Evolutionary conservation across 2,329 filamentous ascomycete species (phyloP).

Genomic region (Cladophialophora carrionii): DNA sequence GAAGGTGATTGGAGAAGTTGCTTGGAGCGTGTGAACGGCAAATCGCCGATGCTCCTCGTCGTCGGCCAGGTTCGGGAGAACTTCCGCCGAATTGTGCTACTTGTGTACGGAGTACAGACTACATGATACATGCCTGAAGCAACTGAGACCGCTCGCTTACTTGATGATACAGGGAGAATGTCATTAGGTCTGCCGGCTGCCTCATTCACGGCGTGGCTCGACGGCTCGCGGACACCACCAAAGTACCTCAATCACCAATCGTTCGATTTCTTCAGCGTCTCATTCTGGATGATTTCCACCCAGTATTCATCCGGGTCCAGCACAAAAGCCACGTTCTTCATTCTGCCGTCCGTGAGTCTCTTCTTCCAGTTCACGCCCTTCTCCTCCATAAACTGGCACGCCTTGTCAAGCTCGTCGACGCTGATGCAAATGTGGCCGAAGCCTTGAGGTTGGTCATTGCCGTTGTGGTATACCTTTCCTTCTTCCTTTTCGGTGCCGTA

Average conservation of each 20-base stretch:
- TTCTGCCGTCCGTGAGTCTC: conserved; percentile 82
- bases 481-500: conserved; percentile 76
- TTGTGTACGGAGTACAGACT: background rate
- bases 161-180: background rate
- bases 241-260: conserved; percentile 43
- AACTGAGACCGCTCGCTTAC: too few relatives aligned
- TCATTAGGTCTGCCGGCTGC: background rate
- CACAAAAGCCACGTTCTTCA: conserved; percentile 93
- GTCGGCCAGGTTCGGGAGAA: background rate
- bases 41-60: background rate
- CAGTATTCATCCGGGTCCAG: conserved; percentile 76
- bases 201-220: too few relatives aligned
- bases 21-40: background rate
- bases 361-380: conserved; percentile 91
- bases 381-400: conserved; percentile 83
- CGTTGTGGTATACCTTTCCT: conserved; percentile 85
- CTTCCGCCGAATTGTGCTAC: background rate
- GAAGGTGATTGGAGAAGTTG: conserved; percentile 7
- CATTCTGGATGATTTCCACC: conserved; percentile 68
- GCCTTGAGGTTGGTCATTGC: conserved; percentile 87
- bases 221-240: background rate
- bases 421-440: conserved; percentile 90
- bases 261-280: conserved; percentile 48
- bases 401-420: conserved; percentile 85
- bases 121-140: too few relatives aligned